Conservation (phyloP, 2,329 filamentous ascomycete species). For the Exophiala calicioides region DNA sequence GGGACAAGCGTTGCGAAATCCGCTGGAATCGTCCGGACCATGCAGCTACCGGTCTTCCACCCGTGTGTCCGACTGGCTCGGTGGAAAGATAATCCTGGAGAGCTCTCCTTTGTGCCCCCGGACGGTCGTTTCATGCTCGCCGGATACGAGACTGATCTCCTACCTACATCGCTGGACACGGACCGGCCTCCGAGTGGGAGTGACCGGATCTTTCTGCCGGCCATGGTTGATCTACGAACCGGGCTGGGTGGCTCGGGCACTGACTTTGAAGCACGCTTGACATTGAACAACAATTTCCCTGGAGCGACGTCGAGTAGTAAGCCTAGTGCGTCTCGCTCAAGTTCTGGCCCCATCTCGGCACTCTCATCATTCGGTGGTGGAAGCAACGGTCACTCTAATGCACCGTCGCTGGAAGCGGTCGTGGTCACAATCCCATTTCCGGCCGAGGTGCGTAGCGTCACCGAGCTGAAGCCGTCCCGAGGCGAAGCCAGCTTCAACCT, state of each 20-base stretch:
- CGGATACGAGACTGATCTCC: slow-evolving; percentile 88
- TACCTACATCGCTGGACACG: slow-evolving; percentile 67
- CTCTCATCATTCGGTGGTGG: slow-evolving; percentile 50
- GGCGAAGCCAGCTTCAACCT: slow-evolving; percentile 83
- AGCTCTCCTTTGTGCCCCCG: slow-evolving; percentile 93
- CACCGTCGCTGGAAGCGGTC: slow-evolving; percentile 72
- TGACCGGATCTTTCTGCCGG: slow-evolving; percentile 75
- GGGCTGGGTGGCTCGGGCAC: slow-evolving; percentile 71
- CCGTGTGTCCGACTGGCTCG: slow-evolving; percentile 87
- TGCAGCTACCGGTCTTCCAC: slow-evolving; percentile 92
- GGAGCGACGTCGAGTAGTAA: slow-evolving; percentile 37
- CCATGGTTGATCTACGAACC: slow-evolving; percentile 78
- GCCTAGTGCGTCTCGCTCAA: slow-evolving; percentile 37
- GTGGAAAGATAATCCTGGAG: slow-evolving; percentile 85
- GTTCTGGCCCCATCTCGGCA: slow-evolving; percentile 51
- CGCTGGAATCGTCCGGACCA: slow-evolving; percentile 61
- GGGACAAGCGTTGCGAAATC: slow-evolving; percentile 64
- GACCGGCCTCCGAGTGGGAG: slow-evolving; percentile 55
- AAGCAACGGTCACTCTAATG: slow-evolving; percentile 55
- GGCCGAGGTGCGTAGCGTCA: slow-evolving; percentile 74
- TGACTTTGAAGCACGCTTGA: slow-evolving; percentile 85
- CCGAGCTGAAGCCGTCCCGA: slow-evolving; percentile 75
- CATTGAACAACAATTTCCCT: slow-evolving; percentile 67
- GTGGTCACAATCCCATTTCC: slow-evolving; percentile 78
- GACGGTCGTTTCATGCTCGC: slow-evolving; percentile 92